A percentile compares a stretch with the other conserved stretches of the same genome.
These are phyloP conservation scores for Alternaria arbusti DNA, from an alignment of 2,329 filamentous ascomycete species.

Conservation along the genomic window DNA sequence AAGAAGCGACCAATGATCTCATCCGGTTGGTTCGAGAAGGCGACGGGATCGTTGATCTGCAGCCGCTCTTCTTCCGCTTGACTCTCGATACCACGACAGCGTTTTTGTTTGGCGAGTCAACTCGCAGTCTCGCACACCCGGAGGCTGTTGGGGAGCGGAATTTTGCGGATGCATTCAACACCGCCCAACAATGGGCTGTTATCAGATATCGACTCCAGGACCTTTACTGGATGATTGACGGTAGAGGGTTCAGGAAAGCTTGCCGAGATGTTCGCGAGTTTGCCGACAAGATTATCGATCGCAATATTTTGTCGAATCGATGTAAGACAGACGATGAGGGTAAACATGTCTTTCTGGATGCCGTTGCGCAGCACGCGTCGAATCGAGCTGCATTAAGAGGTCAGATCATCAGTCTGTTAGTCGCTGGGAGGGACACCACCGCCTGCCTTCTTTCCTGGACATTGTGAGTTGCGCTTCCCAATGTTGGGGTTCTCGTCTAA, in stretches of 20 bases:
- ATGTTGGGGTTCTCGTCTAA: too few relatives aligned
- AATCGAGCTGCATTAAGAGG: slow-evolving; percentile 60
- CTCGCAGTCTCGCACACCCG: background rate
- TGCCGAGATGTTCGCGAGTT: background rate
- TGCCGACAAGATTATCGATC: background rate
- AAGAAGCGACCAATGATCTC: background rate
- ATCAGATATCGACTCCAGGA: background rate
- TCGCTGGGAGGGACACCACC: slow-evolving; percentile 89
- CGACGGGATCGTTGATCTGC: slow-evolving; percentile 32
- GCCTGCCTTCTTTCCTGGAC: slow-evolving; percentile 72
- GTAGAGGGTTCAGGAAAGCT: background rate
- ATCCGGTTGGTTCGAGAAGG: background rate
- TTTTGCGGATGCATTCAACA: background rate
- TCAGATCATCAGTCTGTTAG: slow-evolving; percentile 79
- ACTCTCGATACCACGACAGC: slow-evolving; percentile 45
- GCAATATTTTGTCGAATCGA: background rate
- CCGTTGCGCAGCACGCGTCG: slow-evolving; percentile 15
- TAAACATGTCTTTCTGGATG: slow-evolving; percentile 27
- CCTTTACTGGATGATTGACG: background rate
- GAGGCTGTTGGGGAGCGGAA: background rate
- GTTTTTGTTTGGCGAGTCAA: slow-evolving; percentile 41
- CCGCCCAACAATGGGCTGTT: background rate
- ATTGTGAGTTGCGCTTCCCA: background rate
- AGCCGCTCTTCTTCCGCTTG: slow-evolving; percentile 48
- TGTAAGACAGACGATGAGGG: background rate